A percentile compares a stretch with the other conserved stretches of the same genome.
Conservation (phyloP, 441 rosid genomes). For the Arabidopsis lyrata region DNA sequence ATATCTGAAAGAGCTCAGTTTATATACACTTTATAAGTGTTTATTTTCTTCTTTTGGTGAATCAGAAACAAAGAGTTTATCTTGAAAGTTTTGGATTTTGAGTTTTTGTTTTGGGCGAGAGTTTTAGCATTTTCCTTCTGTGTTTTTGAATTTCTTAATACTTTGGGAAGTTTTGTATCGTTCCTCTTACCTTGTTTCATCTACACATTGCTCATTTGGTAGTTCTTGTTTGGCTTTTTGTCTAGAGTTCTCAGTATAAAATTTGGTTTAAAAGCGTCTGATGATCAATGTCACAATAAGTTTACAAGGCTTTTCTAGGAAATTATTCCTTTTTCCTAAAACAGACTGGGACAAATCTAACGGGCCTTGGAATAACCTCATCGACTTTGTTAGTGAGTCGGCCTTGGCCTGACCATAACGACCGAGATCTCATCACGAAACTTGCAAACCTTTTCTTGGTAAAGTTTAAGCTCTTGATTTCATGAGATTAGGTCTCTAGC, state of each 20-base stretch:
- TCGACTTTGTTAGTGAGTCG: too few relatives aligned
- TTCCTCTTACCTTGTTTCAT: slow-evolving; percentile 19
- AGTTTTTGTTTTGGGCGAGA: too few relatives aligned
- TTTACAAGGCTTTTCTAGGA: too few relatives aligned
- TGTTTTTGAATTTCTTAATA: slow-evolving; percentile 31
- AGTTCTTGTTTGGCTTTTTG: neutral
- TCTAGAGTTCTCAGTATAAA: too few relatives aligned
- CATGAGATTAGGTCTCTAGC: neutral
- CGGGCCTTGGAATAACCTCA: too few relatives aligned
- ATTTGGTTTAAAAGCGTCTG: too few relatives aligned
- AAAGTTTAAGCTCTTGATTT: neutral
- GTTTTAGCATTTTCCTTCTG: slow-evolving; percentile 10
- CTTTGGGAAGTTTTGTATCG: slow-evolving; percentile 38
- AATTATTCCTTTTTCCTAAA: too few relatives aligned
- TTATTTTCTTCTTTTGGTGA: slow-evolving; percentile 20
- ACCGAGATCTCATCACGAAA: neutral
- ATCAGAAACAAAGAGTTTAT: slow-evolving; percentile 37
- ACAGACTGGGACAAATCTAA: too few relatives aligned
- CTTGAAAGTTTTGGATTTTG: slow-evolving; percentile 41
- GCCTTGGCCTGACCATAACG: too few relatives aligned
- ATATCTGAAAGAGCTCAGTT: slow-evolving; percentile 32
- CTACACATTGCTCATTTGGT: slow-evolving; percentile 17
- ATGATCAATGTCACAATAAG: neutral
- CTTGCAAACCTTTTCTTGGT: neutral
- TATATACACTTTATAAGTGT: slow-evolving; percentile 12